Base-by-base conservation (phyloP, 768 basidiomycete species). In the Tubosaeta sp. region DNA sequence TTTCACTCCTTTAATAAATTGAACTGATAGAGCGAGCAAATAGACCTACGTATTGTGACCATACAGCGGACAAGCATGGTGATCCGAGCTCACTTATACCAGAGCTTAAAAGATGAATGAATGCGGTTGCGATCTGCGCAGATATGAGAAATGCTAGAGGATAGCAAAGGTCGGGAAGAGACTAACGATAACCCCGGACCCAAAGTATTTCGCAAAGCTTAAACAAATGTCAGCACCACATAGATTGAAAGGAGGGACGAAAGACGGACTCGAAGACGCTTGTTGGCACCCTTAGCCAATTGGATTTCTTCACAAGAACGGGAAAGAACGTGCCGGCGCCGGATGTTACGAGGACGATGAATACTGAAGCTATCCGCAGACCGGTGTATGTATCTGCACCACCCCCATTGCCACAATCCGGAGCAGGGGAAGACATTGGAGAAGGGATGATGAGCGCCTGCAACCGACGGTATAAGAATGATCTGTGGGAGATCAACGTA, bases 181-280 rank as follows among this genome's bases (percentile, higher is more conserved):
- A 73, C 85, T 60, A 52, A 89, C 88, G 59, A 91, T 91, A 45
- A 91, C 88, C 25, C 92, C 92, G 13, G 89, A 91, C 26, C 92
- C 92, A 69, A 95, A 94, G 67, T 86, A 92, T 69, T 91, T 93
- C 31, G 88, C 85, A 65, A 93, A 90, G 46, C 87, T 88, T 29
- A 29, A 52, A 17, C 22, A 16, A 38, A 9, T 26, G 43, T 63
- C 11, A 61, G 47, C 4, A 57, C 10, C n/a, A 29, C 7, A 13
- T 3, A 14, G 5, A 26, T 12, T 5, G n/a, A 6, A 32, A 12
- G 19, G 33, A 14, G 46, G 13, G 1, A 70, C 1, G 3, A 10
- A 37, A 35, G 19, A 57, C 86, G 27, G 49, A 90, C 89, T 94
- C 85, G 54, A 88, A 92, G 3, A 85, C 68, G 34, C 65, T 51